phyloP scores from a whole-genome alignment of 208 protist genomes.

The Herpetomonas tarakana region DNA sequence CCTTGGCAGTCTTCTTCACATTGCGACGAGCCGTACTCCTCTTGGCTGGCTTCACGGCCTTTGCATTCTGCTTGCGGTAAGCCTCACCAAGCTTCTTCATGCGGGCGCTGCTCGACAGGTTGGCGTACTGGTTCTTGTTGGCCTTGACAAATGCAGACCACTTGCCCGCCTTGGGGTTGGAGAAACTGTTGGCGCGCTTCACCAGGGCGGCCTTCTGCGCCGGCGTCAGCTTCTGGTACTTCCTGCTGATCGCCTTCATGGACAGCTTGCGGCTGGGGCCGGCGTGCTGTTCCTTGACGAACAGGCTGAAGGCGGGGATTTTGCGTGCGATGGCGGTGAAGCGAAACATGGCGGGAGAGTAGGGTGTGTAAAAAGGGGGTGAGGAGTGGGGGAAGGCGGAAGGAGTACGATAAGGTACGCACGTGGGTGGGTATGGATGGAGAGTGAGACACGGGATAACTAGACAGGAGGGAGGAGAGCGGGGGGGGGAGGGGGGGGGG shows the following conservation, averaged over 20 bases:
- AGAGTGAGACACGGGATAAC: too few species aligned
- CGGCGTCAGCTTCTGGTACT: slow-evolving; percentile 47
- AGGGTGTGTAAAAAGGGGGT: background rate
- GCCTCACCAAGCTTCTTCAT: slow-evolving; percentile 59
- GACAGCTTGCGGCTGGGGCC: slow-evolving; percentile 11
- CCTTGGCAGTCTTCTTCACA: slow-evolving; percentile 25
- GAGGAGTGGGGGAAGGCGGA: background rate
- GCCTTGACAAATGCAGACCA: slow-evolving; percentile 68
- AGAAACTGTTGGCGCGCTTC: slow-evolving; percentile 30
- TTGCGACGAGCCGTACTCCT: slow-evolving; percentile 6
- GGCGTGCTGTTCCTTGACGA: slow-evolving; percentile 40
- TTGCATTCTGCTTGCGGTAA: slow-evolving; percentile 49
- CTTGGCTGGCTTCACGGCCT: slow-evolving; percentile 8
- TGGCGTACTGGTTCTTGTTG: slow-evolving; percentile 36
- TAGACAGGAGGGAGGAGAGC: too few species aligned
- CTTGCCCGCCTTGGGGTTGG: slow-evolving; percentile 50
- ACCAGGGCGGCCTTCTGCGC: slow-evolving; percentile 31
- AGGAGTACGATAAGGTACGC: too few species aligned
- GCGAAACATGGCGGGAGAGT: slow-evolving; percentile 32
- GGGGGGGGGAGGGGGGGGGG: too few species aligned
- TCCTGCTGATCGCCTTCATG: slow-evolving; percentile 12
- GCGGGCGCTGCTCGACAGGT: slow-evolving; percentile 45
- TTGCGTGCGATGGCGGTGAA: slow-evolving; percentile 25
- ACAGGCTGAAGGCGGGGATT: slow-evolving; percentile 58
- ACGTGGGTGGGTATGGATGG: too few species aligned